Evolutionary conservation across 1,284 basidiomycete species (phyloP), one percentile per base, ranked within the genome.

Genomic region (Cystobasidiaceae sp.): DNA sequence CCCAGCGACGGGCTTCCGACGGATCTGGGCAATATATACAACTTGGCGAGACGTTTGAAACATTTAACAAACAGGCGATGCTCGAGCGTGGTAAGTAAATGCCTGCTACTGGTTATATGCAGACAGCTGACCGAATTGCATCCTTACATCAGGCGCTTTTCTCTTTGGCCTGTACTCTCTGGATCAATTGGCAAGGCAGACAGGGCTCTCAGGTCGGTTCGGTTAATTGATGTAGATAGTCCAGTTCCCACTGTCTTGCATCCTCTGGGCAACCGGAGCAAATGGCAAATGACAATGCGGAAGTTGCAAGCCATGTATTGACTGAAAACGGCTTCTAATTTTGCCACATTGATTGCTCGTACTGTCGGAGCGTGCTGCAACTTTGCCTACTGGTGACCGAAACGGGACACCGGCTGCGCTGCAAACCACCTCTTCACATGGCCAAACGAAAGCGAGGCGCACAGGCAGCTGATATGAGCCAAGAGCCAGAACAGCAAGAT

Each of bases 121-220:
- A 4, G 11, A 15, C 33, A 19, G 17, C 28, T 13, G 39, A 15
- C 4, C 17, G n/a, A 19, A 32, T 21, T 39, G 33, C 21, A 13
- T 51, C 13, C 17, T 15, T 54, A 17, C 13, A 8, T n/a, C 25
- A 46, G 55, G 55, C 25, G 55, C 55, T 17, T 28, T 45, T 17
- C 55, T 58, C 11, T 50, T 61, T 23, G 59, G 59, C 8, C 44
- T 61, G 32, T 61, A 61, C 48, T 45, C 59, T 13, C 48, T 61
- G 3, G 32, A 52, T 9, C 46, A 51, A 25, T 34, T 51, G n/a
- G 48, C 46, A n/a, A 51, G 51, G 33, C 51, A 55, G 51, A 55
- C 51, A 6, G 51, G 51, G 19, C 51, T 55, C n/a, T n/a, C n/a
- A n/a, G n/a, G n/a, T n/a, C n/a, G n/a, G n/a, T n/a, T n/a, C n/a